Conservation (phyloP, 116 monocot genomes). For the Zostera marina region DNA sequence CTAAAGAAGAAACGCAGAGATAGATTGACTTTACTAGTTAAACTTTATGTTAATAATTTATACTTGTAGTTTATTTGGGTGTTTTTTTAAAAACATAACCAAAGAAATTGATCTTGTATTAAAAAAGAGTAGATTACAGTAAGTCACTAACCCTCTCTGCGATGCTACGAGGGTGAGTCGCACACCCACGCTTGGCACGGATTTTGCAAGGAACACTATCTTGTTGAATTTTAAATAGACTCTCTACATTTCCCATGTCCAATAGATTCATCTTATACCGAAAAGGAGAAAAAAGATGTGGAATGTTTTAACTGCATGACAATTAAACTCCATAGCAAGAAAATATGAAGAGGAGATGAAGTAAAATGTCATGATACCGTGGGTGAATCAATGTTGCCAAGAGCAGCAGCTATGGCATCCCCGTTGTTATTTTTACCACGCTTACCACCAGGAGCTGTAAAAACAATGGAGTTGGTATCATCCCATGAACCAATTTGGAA, state of each 20-base stretch:
- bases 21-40: too few relatives aligned
- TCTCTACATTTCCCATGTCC: conserved; percentile 32
- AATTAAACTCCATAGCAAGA: not conserved
- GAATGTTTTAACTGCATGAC: not conserved
- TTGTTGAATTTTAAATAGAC: conserved; percentile 50
- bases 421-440: conserved; percentile 33
- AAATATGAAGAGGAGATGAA: not conserved
- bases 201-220: conserved; percentile 67
- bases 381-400: conserved; percentile 49
- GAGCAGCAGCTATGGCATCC: conserved; percentile 25
- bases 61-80: too few relatives aligned
- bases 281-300: not conserved
- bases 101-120: too few relatives aligned
- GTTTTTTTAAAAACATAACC: too few relatives aligned
- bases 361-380: conserved; percentile 1
- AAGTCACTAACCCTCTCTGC: conserved; percentile 74
- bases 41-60: too few relatives aligned
- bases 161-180: conserved; percentile 88
- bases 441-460: conserved; percentile 41
- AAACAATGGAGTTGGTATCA: conserved; percentile 68
- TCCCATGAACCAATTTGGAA: conserved; percentile 78
- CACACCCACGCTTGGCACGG: conserved; percentile 87
- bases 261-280: not conserved
- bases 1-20: too few relatives aligned
- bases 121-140: too few relatives aligned